Percentiles rank a stretch among this genome's conserved stretches.
These are phyloP conservation scores for Stagonosporopsis cucurbitacearum DNA, from an alignment of 2,329 filamentous ascomycete species.

Conservation along the genomic window DNA sequence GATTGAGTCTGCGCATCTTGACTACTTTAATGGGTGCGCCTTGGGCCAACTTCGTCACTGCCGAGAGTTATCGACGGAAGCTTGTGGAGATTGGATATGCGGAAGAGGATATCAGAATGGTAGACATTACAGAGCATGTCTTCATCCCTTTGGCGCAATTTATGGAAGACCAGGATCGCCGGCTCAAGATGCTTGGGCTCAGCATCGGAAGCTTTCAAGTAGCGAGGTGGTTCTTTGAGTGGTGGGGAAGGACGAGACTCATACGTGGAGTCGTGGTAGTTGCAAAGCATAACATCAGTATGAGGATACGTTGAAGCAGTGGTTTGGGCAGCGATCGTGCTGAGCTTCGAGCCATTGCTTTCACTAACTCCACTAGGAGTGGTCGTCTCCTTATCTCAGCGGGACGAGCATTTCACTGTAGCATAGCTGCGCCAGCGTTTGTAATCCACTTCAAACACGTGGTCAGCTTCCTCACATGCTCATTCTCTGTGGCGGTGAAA, in stretches of 20 bases:
- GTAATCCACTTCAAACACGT: background rate
- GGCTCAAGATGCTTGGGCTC: constrained; percentile 46
- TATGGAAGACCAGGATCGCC: constrained; percentile 48
- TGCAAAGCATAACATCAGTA: constrained; percentile 31
- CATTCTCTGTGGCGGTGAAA: background rate
- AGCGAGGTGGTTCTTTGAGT: constrained; percentile 48
- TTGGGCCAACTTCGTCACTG: constrained; percentile 57
- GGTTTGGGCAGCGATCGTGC: too few relatives aligned
- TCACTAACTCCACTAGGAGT: too few relatives aligned
- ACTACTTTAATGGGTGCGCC: constrained; percentile 59
- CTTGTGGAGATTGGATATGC: constrained; percentile 59
- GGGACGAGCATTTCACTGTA: too few relatives aligned
- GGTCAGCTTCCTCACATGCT: background rate
- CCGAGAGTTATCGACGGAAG: constrained; percentile 54
- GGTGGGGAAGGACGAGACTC: constrained; percentile 51
- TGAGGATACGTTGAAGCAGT: background rate
- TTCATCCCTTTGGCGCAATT: constrained; percentile 59
- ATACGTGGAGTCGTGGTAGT: constrained; percentile 52
- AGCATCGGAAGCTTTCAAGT: constrained; percentile 47
- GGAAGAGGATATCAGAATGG: constrained; percentile 49
- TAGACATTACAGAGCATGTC: constrained; percentile 61
- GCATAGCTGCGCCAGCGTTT: too few relatives aligned
- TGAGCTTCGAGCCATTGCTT: too few relatives aligned
- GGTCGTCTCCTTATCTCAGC: too few relatives aligned
- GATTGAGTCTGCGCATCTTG: constrained; percentile 50